These are phyloP conservation scores for Cicer arietinum DNA, from an alignment of 306 rosid species.

Conservation along the genomic window DNA sequence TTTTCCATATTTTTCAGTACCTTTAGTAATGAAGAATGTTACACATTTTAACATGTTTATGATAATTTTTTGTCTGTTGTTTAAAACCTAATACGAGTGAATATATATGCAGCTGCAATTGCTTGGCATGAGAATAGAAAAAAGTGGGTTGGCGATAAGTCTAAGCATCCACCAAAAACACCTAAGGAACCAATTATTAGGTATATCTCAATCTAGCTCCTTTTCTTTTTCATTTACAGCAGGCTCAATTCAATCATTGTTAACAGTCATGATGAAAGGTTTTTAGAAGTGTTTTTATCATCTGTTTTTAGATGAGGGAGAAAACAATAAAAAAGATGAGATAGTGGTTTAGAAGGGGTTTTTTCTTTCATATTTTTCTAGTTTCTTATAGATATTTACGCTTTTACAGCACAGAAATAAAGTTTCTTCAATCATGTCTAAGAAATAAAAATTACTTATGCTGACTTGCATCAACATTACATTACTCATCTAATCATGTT, in stretches of 20 bases:
- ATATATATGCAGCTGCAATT: slow-evolving; percentile 66
- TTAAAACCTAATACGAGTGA: slow-evolving; percentile 38
- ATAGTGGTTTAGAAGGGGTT: slow-evolving; percentile 5
- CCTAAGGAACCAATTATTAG: slow-evolving; percentile 84
- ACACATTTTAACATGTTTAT: not conserved
- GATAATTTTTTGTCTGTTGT: not conserved
- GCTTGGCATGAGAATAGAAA: slow-evolving; percentile 85
- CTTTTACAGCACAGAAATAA: slow-evolving; percentile 3
- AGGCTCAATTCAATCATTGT: slow-evolving; percentile 10
- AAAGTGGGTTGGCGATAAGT: slow-evolving; percentile 83
- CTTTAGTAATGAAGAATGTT: slow-evolving; percentile 1
- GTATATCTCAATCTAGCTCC: slow-evolving; percentile 44
- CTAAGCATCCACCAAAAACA: slow-evolving; percentile 60
- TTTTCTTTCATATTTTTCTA: slow-evolving; percentile 29
- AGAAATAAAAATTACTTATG: slow-evolving; percentile 17
- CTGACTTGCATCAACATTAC: slow-evolving; percentile 10
- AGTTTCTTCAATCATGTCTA: slow-evolving; percentile 26
- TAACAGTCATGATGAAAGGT: slow-evolving; percentile 21
- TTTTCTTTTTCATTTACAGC: not conserved
- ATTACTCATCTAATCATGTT: not conserved
- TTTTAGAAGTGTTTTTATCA: slow-evolving; percentile 7
- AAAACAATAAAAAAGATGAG: slow-evolving; percentile 2
- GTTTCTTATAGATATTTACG: not conserved
- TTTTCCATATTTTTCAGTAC: not conserved
- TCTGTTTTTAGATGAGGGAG: not conserved